Evolutionary conservation across 176 grass and related monocot species (phyloP), one percentile per base, ranked within the genome.

Genomic region (Aegilops sharonensis): DNA sequence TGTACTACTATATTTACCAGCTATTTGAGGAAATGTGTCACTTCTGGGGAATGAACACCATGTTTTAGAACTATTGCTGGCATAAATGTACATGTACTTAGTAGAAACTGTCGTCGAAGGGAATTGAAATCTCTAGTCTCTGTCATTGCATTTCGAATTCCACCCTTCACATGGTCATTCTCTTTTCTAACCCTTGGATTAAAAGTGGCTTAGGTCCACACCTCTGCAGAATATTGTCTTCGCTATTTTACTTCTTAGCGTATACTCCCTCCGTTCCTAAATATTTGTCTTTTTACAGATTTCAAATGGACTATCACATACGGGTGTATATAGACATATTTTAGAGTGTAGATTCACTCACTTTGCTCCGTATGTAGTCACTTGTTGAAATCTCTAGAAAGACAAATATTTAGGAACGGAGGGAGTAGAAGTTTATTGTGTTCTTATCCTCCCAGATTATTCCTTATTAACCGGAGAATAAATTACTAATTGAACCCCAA

Each of bases 11-110:
- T 52, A 15, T 76, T 76, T 30, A 75, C 43, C 72, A 30, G 72
- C 48, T 76, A 45, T 54, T 75, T 75, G 73, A 76, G 45, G 45
- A 76, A 76, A 27, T 52, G 14, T 48, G 40, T 47, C 72, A 75
- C 56, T 59, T 59, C 56, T 59, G 43, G 14, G 42, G 43, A 75
- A 75, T 0, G 72, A 75, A 75, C 40, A 74, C 23, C 40, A 47
- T 27, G 40, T 21, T 47, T 45, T 47, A 47, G 24, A 24, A 74
- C n/a, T 47, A 73, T 17, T 75, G 42, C 14, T 4, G 48, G 45
- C 45, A 75, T 71, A 71, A 20, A 72, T 40, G 37, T 29, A 30
- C 42, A 75, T 76, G 29, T 76, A 54, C 45, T 11, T 14, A 76
- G 25, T 54, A 75, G 71, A 23, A 48, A 74, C 42, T 76, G 9